Conservation (phyloP, 2,329 filamentous ascomycete genomes). For the Claviceps fusiformis region DNA sequence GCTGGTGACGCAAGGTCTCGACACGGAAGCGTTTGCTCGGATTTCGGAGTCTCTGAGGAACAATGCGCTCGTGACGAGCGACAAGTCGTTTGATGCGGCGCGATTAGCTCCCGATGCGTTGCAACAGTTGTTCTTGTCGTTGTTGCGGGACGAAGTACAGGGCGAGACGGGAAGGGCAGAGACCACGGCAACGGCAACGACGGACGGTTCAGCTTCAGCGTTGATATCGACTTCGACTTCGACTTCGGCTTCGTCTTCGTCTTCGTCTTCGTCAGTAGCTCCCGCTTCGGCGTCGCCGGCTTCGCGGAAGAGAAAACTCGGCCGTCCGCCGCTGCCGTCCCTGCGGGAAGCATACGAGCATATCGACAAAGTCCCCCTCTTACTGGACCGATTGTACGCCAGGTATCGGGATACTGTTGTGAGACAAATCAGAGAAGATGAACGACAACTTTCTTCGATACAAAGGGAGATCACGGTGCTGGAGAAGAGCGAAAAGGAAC, state of each 20-base stretch:
- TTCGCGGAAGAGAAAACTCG: conserved; percentile 62
- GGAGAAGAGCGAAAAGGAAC: conserved; percentile 34
- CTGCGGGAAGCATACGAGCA: conserved; percentile 55
- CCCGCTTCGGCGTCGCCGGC: conserved; percentile 29
- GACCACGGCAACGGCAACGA: conserved; percentile 6
- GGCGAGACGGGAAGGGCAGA: conserved; percentile 29
- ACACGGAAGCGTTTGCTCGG: conserved; percentile 50
- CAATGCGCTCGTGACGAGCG: conserved; percentile 59
- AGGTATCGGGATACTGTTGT: conserved; percentile 59
- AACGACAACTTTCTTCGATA: conserved; percentile 50
- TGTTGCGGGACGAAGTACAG: conserved; percentile 61
- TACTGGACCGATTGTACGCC: conserved; percentile 63
- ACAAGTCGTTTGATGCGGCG: conserved; percentile 56
- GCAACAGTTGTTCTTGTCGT: conserved; percentile 60
- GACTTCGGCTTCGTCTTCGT: no score
- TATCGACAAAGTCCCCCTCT: conserved; percentile 50
- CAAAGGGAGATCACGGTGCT: conserved; percentile 56
- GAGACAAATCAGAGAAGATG: conserved; percentile 60
- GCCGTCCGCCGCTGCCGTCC: conserved; percentile 48
- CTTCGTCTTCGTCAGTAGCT: no score
- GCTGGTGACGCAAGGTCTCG: conserved; percentile 53
- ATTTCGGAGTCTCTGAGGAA: conserved; percentile 64
- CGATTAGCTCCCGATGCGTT: conserved; percentile 68
- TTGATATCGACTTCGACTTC: not conserved
- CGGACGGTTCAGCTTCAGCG: conserved; percentile 23